Evolutionary conservation across 2,329 filamentous ascomycete species (phyloP).

Genomic region (Colletotrichum brevisporum): DNA sequence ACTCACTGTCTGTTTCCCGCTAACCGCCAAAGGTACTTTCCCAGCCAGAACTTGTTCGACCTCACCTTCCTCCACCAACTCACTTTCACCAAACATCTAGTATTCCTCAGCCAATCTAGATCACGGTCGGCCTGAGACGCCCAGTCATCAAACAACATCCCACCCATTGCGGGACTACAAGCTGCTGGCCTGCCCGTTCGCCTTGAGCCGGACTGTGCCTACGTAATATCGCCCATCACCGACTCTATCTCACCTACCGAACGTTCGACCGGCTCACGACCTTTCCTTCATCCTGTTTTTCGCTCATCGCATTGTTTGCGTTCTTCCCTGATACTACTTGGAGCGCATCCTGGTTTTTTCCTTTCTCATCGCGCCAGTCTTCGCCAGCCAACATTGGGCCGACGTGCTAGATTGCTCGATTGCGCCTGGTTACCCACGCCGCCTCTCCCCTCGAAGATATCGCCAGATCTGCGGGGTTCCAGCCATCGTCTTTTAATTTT

Average conservation of each 20-base stretch:
- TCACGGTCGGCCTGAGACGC: conserved; percentile 19
- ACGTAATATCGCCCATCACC: not conserved
- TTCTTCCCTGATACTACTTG: not conserved
- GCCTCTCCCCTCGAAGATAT: no score
- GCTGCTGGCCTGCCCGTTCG: not conserved
- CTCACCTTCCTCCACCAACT: not conserved
- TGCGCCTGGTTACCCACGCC: conserved; percentile 12
- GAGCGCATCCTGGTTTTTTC: not conserved
- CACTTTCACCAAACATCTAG: not conserved
- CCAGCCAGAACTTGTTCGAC: not conserved
- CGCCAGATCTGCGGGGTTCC: no score
- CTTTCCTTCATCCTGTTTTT: not conserved
- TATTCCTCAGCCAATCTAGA: not conserved
- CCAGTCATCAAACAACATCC: conserved; percentile 20
- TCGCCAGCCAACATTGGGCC: conserved; percentile 22
- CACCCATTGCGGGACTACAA: conserved; percentile 16
- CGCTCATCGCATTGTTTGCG: conserved; percentile 6
- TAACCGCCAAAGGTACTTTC: conserved; percentile 1
- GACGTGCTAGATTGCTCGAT: conserved; percentile 20
- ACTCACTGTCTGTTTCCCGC: conserved; percentile 22
- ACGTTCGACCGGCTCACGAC: not conserved
- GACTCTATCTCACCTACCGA: not conserved
- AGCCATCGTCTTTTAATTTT: no score
- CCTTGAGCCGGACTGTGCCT: conserved; percentile 2
- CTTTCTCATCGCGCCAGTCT: conserved; percentile 4